Base-by-base conservation (phyloP, 1,284 basidiomycete genomes). In the Microbotryum scabiosae region DNA sequence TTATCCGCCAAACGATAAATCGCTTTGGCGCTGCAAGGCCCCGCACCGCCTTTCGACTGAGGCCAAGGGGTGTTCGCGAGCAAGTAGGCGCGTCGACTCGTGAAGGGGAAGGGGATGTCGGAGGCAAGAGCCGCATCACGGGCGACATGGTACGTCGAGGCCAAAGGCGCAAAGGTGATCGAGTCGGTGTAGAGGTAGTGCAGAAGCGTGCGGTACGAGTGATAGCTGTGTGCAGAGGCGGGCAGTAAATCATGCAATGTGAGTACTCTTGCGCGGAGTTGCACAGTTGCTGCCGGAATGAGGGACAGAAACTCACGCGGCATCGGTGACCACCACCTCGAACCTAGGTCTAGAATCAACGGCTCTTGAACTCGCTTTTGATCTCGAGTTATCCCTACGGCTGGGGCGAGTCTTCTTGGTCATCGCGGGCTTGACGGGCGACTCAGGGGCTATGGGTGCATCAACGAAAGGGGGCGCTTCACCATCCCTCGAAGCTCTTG, bases 141-240 rank as follows among this genome's bases (percentile, higher is more conserved):
- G 0, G 71, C 68, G 36, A 64, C 62, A 51, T 68, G 63, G 62
- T 69, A 73, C 18, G 64, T 68, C 4, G 70, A 71, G 3, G 72
- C 64, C 53, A 73, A 63, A 5, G 72, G 72, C 7, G 70, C 57
- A 56, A 73, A 73, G 30, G 64, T 63, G 49, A 75, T 66, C 10
- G 68, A 70, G 59, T 77, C 74, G 41, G 76, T 76, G 62, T 77
- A 76, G 25, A 77, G 70, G 56, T 71, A 77, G 66, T 73, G 72
- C 2, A 77, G 67, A 47, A 77, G 64, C 7, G 75, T 71, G 59
- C 73, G 73, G 65, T 73, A 76, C 1, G 75, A 76, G 2, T 70
- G 64, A 64, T 76, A 77, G 8, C 66, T 67, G 54, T 16, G 30
- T 36, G 20, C 23, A 16, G 26, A 66, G 61, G 20, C 64, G 58